phyloP scores from a whole-genome alignment of 2,329 filamentous ascomycete species.

The Leptographium galeiforme region DNA sequence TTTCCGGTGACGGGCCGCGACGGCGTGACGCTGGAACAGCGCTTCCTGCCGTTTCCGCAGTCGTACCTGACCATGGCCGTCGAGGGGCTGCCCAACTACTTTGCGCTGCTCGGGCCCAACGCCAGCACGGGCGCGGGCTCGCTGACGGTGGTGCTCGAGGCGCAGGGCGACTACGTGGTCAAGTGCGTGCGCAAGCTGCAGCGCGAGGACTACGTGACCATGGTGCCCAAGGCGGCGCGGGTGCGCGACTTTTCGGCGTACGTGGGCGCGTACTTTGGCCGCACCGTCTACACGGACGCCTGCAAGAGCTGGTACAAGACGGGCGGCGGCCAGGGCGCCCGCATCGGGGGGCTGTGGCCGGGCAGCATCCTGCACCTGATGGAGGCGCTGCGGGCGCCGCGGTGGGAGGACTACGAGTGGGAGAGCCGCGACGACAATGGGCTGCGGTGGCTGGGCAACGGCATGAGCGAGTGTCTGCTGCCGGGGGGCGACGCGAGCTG shows the following conservation, averaged over 20 bases:
- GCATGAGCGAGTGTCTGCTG: neutral
- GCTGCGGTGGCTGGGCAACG: neutral
- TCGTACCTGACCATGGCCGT: conserved; percentile 6
- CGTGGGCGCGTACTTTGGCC: conserved; percentile 17
- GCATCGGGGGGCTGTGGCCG: conserved; percentile 7
- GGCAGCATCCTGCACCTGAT: conserved; percentile 4
- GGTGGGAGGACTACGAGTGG: conserved; percentile 3
- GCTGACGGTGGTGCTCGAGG: conserved; percentile 5
- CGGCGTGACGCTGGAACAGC: conserved; percentile 11
- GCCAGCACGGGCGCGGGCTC: conserved; percentile 6
- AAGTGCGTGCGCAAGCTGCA: conserved; percentile 2
- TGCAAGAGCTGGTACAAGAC: conserved; percentile 17
- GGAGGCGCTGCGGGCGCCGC: conserved; percentile 5
- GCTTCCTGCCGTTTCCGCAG: conserved; percentile 17
- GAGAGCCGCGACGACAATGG: neutral
- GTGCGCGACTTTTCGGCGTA: conserved; percentile 15
- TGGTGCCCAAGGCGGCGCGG: conserved; percentile 4
- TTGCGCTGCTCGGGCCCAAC: conserved; percentile 6
- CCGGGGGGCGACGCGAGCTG: neutral
- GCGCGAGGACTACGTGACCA: neutral
- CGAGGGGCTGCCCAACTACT: conserved; percentile 7
- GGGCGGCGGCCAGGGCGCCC: conserved; percentile 11
- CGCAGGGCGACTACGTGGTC: conserved; percentile 4
- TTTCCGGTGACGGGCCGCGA: conserved; percentile 17
- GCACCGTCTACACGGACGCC: conserved; percentile 15